Conservation (phyloP, 768 basidiomycete genomes). For the Lactifluus hygrophoroides region DNA sequence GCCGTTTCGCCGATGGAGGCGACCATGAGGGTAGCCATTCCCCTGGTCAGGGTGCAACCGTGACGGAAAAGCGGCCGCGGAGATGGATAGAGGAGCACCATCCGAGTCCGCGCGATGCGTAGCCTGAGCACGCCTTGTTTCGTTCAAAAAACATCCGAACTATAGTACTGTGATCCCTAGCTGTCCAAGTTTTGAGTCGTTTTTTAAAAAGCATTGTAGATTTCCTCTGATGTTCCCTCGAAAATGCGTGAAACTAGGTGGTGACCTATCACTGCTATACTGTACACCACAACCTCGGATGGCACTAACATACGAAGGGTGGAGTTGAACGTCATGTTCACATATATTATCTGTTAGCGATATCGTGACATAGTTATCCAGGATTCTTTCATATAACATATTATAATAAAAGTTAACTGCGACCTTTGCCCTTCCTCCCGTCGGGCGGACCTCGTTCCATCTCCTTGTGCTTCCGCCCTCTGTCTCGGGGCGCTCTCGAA, state of each 20-base stretch:
- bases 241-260: too few species aligned
- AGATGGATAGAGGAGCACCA: conserved; percentile 77
- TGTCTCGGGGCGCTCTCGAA: neutral
- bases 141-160: neutral
- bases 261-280: too few species aligned
- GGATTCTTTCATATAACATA: neutral
- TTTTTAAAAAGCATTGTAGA: neutral
- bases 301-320: too few species aligned
- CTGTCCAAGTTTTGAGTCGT: neutral
- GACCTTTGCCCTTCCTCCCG: neutral
- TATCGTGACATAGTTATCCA: neutral
- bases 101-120: conserved; percentile 14
- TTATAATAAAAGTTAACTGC: neutral
- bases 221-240: neutral
- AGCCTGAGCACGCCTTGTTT: neutral
- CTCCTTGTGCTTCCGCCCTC: neutral
- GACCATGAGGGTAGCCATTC: conserved; percentile 24
- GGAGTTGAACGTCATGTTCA: too few species aligned
- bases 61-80: conserved; percentile 55
- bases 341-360: neutral
- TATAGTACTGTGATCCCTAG: neutral
- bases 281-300: too few species aligned
- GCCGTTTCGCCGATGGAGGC: conserved; percentile 52
- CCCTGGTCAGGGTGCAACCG: conserved; percentile 25
- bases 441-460: neutral